These are phyloP conservation scores for Cladosporium colombiae DNA, from an alignment of 2,329 filamentous ascomycete species.

Conservation along the genomic window DNA sequence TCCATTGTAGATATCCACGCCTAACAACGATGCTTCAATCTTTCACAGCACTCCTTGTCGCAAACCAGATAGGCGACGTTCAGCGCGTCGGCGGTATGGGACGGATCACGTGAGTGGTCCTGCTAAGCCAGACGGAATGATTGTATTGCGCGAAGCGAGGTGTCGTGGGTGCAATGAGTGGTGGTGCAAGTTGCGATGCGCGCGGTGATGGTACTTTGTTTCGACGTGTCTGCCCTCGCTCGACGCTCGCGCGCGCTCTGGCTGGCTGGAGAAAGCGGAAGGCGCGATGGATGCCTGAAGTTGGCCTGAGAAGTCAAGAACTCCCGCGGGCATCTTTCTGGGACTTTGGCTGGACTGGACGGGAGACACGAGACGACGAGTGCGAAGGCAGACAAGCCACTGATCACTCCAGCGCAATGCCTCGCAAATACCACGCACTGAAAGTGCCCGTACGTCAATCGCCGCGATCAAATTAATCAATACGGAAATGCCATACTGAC, in stretches of 20 bases:
- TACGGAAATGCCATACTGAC: conserved; percentile 17
- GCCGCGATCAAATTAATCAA: neutral
- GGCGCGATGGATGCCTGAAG: neutral
- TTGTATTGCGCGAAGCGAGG: neutral
- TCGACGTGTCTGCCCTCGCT: conserved; percentile 13
- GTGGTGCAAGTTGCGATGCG: neutral
- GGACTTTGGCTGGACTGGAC: neutral
- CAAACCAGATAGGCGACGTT: conserved; percentile 10
- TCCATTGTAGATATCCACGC: conserved; percentile 17
- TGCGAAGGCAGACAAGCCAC: conserved; percentile 4
- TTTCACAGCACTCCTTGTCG: conserved; percentile 15
- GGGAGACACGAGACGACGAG: conserved; percentile 1
- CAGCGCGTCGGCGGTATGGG: neutral
- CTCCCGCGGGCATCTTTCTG: conserved; percentile 9
- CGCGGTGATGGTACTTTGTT: conserved; percentile 1
- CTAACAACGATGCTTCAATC: neutral
- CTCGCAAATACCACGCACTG: conserved; percentile 64
- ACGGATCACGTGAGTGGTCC: neutral
- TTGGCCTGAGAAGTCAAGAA: neutral
- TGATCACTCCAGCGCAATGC: conserved; percentile 25
- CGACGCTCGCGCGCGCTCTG: neutral
- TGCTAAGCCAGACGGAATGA: neutral
- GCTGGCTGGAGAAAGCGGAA: conserved; percentile 1
- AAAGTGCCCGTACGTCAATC: conserved; percentile 42
- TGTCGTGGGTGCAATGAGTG: neutral